Conservation (phyloP, 139 green algal species). For the Chlorella sorokiniana region DNA sequence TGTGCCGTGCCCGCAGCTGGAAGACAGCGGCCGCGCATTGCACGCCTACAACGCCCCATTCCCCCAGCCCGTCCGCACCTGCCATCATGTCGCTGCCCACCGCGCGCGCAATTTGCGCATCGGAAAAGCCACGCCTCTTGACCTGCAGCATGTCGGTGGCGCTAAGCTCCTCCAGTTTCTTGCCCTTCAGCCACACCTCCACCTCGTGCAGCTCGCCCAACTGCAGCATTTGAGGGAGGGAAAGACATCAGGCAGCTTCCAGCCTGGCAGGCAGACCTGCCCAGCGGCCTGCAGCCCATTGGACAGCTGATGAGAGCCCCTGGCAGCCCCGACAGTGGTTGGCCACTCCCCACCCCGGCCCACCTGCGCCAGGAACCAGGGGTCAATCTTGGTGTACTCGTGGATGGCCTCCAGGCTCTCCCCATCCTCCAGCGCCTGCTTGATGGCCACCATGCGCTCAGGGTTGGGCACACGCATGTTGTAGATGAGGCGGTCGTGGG, state of each 20-base stretch:
- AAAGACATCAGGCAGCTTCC: too few species aligned
- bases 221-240: slow-evolving; percentile 1
- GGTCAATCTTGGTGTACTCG: slow-evolving; percentile 95
- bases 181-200: slow-evolving; percentile 81
- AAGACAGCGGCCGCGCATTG: too few species aligned
- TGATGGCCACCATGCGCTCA: slow-evolving; percentile 84
- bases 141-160: slow-evolving; percentile 79
- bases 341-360: background rate
- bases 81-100: slow-evolving; percentile 6
- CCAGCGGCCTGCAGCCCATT: too few species aligned
- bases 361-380: slow-evolving; percentile 94
- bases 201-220: slow-evolving; percentile 59
- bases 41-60: background rate
- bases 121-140: slow-evolving; percentile 90
- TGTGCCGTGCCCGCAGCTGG: too few species aligned
- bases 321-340: background rate
- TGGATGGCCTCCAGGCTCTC: slow-evolving; percentile 77
- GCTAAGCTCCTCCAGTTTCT: slow-evolving; percentile 72
- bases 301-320: too few species aligned
- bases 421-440: slow-evolving; percentile 87
- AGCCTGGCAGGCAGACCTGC: too few species aligned
- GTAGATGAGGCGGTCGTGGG: slow-evolving; percentile 81
- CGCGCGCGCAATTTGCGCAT: slow-evolving; percentile 83
- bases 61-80: background rate
- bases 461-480: slow-evolving; percentile 90